Base-by-base conservation (phyloP, 1,139 yeast genomes). In the Debaryomycetaceae sp. region DNA sequence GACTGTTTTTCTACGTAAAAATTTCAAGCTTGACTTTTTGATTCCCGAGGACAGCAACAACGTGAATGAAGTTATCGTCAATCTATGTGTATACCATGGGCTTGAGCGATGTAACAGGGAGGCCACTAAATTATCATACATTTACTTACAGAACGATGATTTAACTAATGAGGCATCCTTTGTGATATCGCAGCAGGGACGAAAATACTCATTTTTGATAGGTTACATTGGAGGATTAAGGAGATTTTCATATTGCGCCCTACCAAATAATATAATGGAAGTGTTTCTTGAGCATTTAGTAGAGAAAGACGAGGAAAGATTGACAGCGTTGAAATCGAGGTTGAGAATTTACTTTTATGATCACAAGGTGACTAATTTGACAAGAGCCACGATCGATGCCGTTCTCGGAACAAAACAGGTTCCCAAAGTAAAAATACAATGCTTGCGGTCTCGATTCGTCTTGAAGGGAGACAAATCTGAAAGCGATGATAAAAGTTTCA, bases 381-480 rank as follows among this genome's bases (percentile, higher is more conserved):
- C 81, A n/a, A 78, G 72, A 54, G 53, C 75, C 24, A 68, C 83
- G 4, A 52, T 80, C 6, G 82, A 80, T 49, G 76, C 81, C 68
- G 63, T 83, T 13, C 60, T 77, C 29, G 66, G 76, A 13, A 75
- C 75, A 51, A 63, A 69, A 37, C 69, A 74, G 52, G 71, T 69
- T 58, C 89, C 80, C 22, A 68, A 60, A 44, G 65, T 55, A 63
- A 78, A 73, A 49, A 58, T 81, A 14, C 62, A 64, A 34, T 68
- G 73, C 42, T 71, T 74, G 49, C 65, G 84, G 45, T 57, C 81
- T n/a, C 66, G 88, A 41, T 83, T 75, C 59, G 54, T 61, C 29
- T 59, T 59, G 40, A 63, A 62, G 22, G 55, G 59, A 34, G 59
- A 57, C 35, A 51, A 43, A 22, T 51, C 49, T 13, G 57, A 56